Evolutionary conservation across 495 filamentous ascomycete genomes (phyloP).

Genomic region (Aspergillus haitiensis): DNA sequence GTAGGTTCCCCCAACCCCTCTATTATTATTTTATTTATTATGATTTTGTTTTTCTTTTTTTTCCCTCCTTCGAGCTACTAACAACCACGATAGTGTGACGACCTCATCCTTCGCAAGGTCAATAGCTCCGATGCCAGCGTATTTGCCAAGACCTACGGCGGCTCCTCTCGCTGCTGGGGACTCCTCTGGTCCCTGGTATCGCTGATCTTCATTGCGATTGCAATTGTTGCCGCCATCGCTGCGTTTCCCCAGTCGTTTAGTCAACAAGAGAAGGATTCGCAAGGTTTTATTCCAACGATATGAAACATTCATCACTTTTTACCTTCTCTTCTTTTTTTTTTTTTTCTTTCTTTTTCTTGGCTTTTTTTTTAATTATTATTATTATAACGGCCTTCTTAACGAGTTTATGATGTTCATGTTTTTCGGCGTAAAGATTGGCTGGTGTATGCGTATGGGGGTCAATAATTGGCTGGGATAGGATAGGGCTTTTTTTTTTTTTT

Average conservation of each 20-base stretch:
- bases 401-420: no score
- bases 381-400: no score
- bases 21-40: no score
- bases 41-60: background rate
- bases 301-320: background rate
- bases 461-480: no score
- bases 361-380: no score
- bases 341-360: background rate
- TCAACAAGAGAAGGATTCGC: conserved; percentile 67
- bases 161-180: conserved; percentile 80
- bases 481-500: no score
- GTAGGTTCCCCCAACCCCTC: conserved; percentile 41
- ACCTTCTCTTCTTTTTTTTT: background rate
- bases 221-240: conserved; percentile 71
- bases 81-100: conserved; percentile 57
- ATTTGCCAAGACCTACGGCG: conserved; percentile 74
- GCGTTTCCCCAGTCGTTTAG: conserved; percentile 68
- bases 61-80: conserved; percentile 8
- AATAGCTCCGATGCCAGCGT: conserved; percentile 80
- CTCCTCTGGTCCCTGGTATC: conserved; percentile 75
- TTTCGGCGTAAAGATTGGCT: no score
- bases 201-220: conserved; percentile 65
- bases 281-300: conserved; percentile 61
- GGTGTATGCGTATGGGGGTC: no score
- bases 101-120: conserved; percentile 79